Evolutionary conservation across 2,329 filamentous ascomycete species (phyloP).

Genomic region (Pseudogymnoascus sp.): DNA sequence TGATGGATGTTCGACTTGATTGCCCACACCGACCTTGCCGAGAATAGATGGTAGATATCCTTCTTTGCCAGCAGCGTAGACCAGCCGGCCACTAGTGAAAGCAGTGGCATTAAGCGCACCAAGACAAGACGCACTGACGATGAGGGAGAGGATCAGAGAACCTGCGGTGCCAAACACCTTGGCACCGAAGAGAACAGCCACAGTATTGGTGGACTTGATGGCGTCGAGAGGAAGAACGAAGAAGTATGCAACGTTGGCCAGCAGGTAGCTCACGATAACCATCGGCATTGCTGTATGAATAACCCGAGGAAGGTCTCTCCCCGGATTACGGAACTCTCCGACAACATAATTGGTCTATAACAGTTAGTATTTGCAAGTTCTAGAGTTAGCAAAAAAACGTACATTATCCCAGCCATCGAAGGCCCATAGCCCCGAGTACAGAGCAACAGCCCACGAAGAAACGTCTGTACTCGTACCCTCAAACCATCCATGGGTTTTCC

Average conservation of each 20-base stretch:
- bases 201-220: constrained; percentile 84
- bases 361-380: constrained; percentile 22
- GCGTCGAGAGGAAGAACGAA: constrained; percentile 75
- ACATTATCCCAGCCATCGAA: constrained; percentile 99
- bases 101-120: constrained; percentile 90
- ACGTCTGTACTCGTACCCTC: constrained; percentile 72
- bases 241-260: constrained; percentile 91
- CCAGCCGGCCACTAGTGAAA: constrained; percentile 84
- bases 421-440: constrained; percentile 95
- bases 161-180: constrained; percentile 84
- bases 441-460: constrained; percentile 83
- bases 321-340: constrained; percentile 89
- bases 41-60: constrained; percentile 83
- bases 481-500: constrained; percentile 72
- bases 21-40: constrained; percentile 68
- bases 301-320: constrained; percentile 81
- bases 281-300: constrained; percentile 96
- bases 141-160: constrained; percentile 74
- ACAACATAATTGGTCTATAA: constrained; percentile 89
- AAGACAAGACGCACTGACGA: constrained; percentile 87
- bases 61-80: constrained; percentile 92
- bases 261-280: constrained; percentile 81
- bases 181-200: constrained; percentile 88
- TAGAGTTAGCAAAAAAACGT: constrained; percentile 33
- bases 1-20: constrained; percentile 29